Base-by-base conservation (phyloP, 441 rosid genomes). In the Dalechampia spathulata region DNA sequence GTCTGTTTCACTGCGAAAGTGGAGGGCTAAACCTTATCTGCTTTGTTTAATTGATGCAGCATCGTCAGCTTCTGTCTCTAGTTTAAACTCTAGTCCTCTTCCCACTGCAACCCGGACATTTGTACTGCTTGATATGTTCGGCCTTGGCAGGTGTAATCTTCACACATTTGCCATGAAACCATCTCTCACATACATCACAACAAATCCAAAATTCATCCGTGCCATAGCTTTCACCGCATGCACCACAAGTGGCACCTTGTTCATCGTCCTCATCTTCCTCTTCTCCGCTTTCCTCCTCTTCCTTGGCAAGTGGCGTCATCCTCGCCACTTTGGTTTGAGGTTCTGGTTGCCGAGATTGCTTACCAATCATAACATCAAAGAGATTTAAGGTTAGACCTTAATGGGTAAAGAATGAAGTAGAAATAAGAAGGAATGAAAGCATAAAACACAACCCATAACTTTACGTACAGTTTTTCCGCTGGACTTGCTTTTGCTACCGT, bases 71-170 rank as follows among this genome's bases (percentile, higher is more conserved):
- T 65, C 73, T 58, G 62, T n/a, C n/a, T n/a, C n/a, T n/a, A 67
- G 56, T 59, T 84, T 76, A 83, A 62, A 81, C 83, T 57, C 91
- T 78, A 44, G 83, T 80, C 78, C 82, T 78, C 87, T 92, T 88
- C 74, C 67, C 84, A 57, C 84, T 83, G 86, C 98, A 92, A 40
- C 86, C 56, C 20, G 97, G 97, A 74, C 97, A 89, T 66, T 86
- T 92, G 70, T 92, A 92, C 53, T 87, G 96, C 81, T 92, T 86
- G 74, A 92, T 89, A 41, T 86, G 94, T 77, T 92, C 97, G 0
- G 95, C 99, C 79, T 82, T 86, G 49, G 99, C 97, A 12, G 99
- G 97, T 44, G 99, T 92, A 14, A 89, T 86, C 90, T 92, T 92
- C 64, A 92, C 99, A 20, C 99, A 89, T 65, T 81, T 82, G 2